These are phyloP conservation scores for Trypethelium eluteriae DNA, from an alignment of 495 filamentous ascomycete genomes.

Conservation along the genomic window DNA sequence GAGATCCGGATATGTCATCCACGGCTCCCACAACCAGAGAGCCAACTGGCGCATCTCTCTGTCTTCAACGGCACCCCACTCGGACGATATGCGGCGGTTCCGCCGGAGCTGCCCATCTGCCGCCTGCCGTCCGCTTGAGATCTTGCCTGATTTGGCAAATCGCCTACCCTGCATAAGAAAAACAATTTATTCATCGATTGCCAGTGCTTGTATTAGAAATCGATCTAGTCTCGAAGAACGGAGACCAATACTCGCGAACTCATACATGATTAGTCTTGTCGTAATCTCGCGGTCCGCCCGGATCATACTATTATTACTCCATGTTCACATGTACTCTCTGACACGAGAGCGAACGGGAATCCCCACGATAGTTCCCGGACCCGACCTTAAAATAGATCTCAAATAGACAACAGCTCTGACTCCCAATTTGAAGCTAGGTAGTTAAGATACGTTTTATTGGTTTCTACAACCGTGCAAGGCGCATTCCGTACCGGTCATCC, in stretches of 20 bases:
- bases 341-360: not conserved
- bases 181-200: not conserved
- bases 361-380: not conserved
- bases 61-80: conserved; percentile 5
- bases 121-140: too few relatives aligned
- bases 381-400: not conserved
- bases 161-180: not conserved
- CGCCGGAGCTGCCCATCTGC: not conserved
- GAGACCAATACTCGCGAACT: not conserved
- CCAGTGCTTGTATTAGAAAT: conserved; percentile 2
- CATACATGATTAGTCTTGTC: not conserved
- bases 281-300: not conserved
- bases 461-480: not conserved
- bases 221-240: not conserved
- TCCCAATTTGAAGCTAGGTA: not conserved
- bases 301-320: not conserved
- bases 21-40: not conserved
- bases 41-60: not conserved
- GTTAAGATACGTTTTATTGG: not conserved
- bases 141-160: not conserved
- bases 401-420: too few relatives aligned
- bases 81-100: not conserved
- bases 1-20: not conserved
- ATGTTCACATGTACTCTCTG: not conserved
- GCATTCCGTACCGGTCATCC: not conserved